Evolutionary conservation across 164 flowering plant genomes (phyloP), one percentile per base, ranked within the genome.

Genomic region (Piper longum): DNA sequence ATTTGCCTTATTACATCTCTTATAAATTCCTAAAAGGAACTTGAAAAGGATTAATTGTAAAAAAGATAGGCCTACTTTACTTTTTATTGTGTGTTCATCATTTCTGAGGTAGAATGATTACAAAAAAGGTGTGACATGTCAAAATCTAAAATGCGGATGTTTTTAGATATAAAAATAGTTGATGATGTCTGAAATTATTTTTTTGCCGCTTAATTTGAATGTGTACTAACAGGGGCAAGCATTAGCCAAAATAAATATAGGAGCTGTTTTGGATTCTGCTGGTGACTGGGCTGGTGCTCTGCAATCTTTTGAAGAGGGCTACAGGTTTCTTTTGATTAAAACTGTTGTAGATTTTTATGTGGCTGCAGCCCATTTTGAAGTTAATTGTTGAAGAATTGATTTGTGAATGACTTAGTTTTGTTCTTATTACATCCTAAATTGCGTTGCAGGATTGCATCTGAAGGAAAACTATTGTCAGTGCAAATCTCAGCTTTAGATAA

Each of bases 401-500:
- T 56, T 17, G 59, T 56, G 11, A 16, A 12, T 26, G 41, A 14
- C 5, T 60, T 11, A n/a, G 12, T 43, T 43, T 42, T 40, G 16
- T 43, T 52, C 66, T 26, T 62, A 41, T 58, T 41, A 16, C 54
- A 57, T 58, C 19, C 7, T 44, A 16, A 17, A 36, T 36, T 57
- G 60, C 36, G 41, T 57, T 56, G 1, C 86, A 95, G 99, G 78
- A 75, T 89, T 77, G 97, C 97, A 59, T 75, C 70, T 63, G 71
- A 85, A 75, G 91, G 89, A 56, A 83, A 84, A 4, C 68, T 83
- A 62, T 77, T 75, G 60, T 72, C 83, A 59, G 71, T 76, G 42
- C 85, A 95, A 81, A 75, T 95, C 72, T 75, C 84, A 65, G 97
- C 99, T 36, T 77, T 95, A 39, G 97, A 95, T 62, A 91, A 91